These are phyloP conservation scores for Aspergillus tanneri DNA, from an alignment of 2,329 filamentous ascomycete genomes.

Conservation along the genomic window DNA sequence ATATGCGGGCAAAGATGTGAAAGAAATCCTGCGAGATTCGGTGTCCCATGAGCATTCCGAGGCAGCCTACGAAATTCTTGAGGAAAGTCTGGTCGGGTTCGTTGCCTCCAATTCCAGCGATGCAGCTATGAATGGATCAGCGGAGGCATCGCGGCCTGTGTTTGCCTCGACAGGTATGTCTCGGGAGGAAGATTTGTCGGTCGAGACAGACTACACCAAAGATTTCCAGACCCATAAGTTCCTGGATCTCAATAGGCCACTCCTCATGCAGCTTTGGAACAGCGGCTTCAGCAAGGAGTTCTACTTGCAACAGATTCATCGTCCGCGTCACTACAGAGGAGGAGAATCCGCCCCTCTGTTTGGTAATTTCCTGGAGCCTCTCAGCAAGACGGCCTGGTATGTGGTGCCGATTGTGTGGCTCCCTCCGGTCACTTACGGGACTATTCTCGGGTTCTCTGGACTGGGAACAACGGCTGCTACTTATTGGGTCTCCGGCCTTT, in stretches of 20 bases:
- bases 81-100: constrained; percentile 83
- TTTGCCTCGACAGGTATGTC: constrained; percentile 77
- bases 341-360: constrained; percentile 90
- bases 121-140: constrained; percentile 28
- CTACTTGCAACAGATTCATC: constrained; percentile 93
- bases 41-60: constrained; percentile 84
- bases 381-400: constrained; percentile 95
- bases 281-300: constrained; percentile 93
- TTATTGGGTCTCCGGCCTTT: constrained; percentile 70
- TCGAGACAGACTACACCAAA: constrained; percentile 71
- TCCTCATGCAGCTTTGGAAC: constrained; percentile 83
- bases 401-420: constrained; percentile 81
- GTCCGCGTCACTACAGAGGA: constrained; percentile 92
- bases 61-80: constrained; percentile 90
- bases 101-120: constrained; percentile 51
- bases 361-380: constrained; percentile 97
- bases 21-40: constrained; percentile 76
- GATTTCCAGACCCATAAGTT: constrained; percentile 95
- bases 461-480: constrained; percentile 51
- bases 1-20: constrained; percentile 84
- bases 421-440: constrained; percentile 73
- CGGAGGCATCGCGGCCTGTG: constrained; percentile 29
- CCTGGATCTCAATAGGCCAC: constrained; percentile 78
- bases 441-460: constrained; percentile 62
- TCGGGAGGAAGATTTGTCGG: constrained; percentile 77